These are phyloP conservation scores for Cynanchum wilfordii DNA, from an alignment of 257 asterid genomes.

Conservation along the genomic window DNA sequence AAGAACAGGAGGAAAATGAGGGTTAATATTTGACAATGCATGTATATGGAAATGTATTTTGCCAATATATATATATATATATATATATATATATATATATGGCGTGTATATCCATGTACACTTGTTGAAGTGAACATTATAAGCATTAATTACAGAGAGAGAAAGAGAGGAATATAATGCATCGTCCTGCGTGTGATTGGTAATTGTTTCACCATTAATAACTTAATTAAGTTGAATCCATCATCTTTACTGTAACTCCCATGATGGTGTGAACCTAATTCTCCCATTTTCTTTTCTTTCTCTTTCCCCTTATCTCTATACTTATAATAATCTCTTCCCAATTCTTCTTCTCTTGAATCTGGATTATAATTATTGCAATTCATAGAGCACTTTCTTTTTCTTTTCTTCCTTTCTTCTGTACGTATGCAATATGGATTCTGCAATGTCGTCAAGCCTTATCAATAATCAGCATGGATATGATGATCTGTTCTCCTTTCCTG, in stretches of 20 bases:
- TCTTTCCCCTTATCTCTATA: constrained; percentile 12
- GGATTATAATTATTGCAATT: too few relatives aligned
- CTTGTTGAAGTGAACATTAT: background rate
- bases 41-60: background rate
- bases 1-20: background rate
- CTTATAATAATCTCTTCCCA: background rate
- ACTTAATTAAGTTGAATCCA: constrained; percentile 38
- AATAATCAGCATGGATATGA: constrained; percentile 25
- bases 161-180: background rate
- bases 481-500: constrained; percentile 30
- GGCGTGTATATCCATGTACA: background rate
- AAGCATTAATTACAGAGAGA: background rate
- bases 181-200: constrained; percentile 26
- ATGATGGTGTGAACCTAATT: constrained; percentile 48
- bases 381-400: background rate
- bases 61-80: background rate
- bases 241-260: constrained; percentile 66
- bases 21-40: background rate
- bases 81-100: too few relatives aligned
- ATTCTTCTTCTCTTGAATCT: background rate
- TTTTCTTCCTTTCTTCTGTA: background rate
- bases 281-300: constrained; percentile 28
- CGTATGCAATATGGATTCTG: constrained; percentile 28
- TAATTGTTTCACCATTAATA: constrained; percentile 45
- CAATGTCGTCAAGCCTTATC: constrained; percentile 10